These are phyloP conservation scores for Xylaria acuta DNA, from an alignment of 495 filamentous ascomycete genomes.

Conservation along the genomic window DNA sequence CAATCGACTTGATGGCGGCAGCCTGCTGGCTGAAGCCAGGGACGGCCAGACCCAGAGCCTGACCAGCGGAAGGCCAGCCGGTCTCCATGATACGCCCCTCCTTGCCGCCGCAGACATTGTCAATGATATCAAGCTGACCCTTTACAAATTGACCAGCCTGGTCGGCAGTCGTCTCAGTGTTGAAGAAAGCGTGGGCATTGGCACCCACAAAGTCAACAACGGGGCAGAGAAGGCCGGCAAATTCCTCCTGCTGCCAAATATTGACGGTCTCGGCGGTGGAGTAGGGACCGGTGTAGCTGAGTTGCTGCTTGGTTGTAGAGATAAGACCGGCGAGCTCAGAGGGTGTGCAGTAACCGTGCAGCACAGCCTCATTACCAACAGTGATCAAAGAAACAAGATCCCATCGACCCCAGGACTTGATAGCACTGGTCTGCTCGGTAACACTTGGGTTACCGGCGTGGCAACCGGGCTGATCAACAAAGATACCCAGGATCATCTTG, in stretches of 20 bases:
- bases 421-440: constrained; percentile 71
- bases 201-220: constrained; percentile 77
- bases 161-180: constrained; percentile 63
- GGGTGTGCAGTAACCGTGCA: constrained; percentile 68
- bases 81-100: constrained; percentile 81
- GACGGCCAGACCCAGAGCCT: constrained; percentile 71
- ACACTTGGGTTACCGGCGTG: constrained; percentile 55
- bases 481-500: constrained; percentile 85
- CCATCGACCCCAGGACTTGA: constrained; percentile 78
- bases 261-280: constrained; percentile 89
- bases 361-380: constrained; percentile 89
- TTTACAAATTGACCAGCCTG: constrained; percentile 77
- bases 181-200: constrained; percentile 97
- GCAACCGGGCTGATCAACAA: constrained; percentile 70
- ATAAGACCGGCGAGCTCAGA: constrained; percentile 73
- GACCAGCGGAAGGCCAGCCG: constrained; percentile 82
- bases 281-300: constrained; percentile 73
- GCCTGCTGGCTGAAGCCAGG: constrained; percentile 71
- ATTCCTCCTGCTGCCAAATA: constrained; percentile 63
- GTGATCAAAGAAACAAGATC: constrained; percentile 77
- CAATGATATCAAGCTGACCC: constrained; percentile 68
- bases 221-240: constrained; percentile 66
- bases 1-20: constrained; percentile 71
- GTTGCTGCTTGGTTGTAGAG: constrained; percentile 54
- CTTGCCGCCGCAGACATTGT: constrained; percentile 68